Base-by-base conservation (phyloP, 257 asterid genomes). In the Solanum appendiculatum region DNA sequence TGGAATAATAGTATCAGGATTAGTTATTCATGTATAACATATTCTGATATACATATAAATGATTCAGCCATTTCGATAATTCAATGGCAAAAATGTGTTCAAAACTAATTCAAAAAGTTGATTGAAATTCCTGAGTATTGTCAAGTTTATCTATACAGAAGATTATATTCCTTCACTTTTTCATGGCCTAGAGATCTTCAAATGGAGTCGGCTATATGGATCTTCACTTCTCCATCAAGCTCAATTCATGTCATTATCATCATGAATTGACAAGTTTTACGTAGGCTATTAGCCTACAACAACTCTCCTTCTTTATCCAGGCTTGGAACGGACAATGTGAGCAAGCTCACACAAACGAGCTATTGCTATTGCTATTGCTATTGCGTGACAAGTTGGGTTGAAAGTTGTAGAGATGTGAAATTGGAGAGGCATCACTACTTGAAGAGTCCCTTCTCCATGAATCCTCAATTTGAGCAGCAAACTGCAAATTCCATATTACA, bases 401-500 rank as follows among this genome's bases (percentile, higher is more conserved):
- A 87, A 68, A 91, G 69, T 58, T 87, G 94, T 87, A 92, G 88
- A 37, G 97, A 92, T 29, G 97, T 46, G 85, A 91, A 81, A 93
- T 75, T 5, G 99, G 98, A 83, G 99, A 96, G 56, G 92, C 88
- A 34, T 95, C 99, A 16, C 95, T 95, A 16, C 85, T 94, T 93
- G 44, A 94, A 90, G 85, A 82, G 23, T 91, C 95, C 25, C 39
- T 80, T 80, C 27, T 80, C 85, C 42, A 80, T 80, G 85, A 9
- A 69, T 93, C 98, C 88, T 95, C 98, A 68, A 95, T 98, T 90
- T 96, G 99, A 84, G 98, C 95, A 87, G 99, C 98, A 92, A 94
- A 96, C 88, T 94, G 99, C 95, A 96, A 82, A 88, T 96, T 94
- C 99, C 99, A 96, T 33, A 95, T 92, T 23, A 95, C 90, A 42